These are phyloP conservation scores for Carex scoparia DNA, from an alignment of 176 grass and related monocot genomes.

Conservation along the genomic window DNA sequence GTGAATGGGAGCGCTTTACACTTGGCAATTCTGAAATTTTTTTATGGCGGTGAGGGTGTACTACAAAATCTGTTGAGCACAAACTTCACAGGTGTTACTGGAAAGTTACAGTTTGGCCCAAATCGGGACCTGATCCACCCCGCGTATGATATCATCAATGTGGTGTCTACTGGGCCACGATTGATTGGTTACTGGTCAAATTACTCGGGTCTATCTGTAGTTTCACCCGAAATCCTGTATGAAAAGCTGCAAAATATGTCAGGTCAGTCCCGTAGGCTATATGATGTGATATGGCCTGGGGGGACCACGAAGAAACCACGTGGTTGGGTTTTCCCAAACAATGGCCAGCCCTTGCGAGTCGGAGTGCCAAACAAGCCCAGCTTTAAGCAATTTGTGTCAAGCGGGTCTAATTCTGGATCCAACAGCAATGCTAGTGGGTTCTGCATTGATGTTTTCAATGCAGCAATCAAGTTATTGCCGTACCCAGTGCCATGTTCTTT, in stretches of 20 bases:
- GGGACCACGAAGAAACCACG: constrained; percentile 29
- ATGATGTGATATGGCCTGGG: constrained; percentile 63
- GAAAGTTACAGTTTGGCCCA: constrained; percentile 49
- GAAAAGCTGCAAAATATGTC: constrained; percentile 47
- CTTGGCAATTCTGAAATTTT: constrained; percentile 50
- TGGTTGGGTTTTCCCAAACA: constrained; percentile 77
- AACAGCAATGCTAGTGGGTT: constrained; percentile 50
- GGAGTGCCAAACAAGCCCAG: constrained; percentile 70
- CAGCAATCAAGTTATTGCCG: constrained; percentile 59
- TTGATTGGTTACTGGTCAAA: constrained; percentile 83
- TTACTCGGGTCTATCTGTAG: constrained; percentile 55
- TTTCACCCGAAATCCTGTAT: constrained; percentile 58
- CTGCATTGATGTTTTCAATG: constrained; percentile 65
- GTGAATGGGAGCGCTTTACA: constrained; percentile 45
- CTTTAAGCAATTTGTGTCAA: constrained; percentile 69
- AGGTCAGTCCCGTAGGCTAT: constrained; percentile 29
- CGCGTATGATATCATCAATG: constrained; percentile 69
- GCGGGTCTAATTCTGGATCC: constrained; percentile 22
- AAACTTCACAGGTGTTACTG: constrained; percentile 70
- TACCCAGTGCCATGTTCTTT: constrained; percentile 72
- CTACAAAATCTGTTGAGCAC: constrained; percentile 56
- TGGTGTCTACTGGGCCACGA: constrained; percentile 31
- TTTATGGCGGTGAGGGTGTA: constrained; percentile 50
- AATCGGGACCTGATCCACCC: constrained; percentile 50
- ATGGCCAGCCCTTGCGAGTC: constrained; percentile 61